Conservation (phyloP, 1,139 yeast species). For the Suhomyces kunorum region DNA sequence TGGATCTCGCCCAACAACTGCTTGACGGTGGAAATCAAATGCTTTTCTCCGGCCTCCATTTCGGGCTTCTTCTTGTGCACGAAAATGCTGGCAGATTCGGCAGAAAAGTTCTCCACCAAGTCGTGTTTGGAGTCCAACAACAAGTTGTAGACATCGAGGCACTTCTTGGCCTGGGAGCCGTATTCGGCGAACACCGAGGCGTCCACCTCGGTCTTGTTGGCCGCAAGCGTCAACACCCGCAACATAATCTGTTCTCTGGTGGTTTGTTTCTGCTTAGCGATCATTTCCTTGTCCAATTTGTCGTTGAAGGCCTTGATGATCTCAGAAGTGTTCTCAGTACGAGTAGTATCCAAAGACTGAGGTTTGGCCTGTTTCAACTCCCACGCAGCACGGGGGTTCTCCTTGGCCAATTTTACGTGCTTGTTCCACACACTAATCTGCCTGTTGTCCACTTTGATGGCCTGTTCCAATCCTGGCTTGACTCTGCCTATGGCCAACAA, state of each 20-base stretch:
- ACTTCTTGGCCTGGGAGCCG: constrained; percentile 32
- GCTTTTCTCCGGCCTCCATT: constrained; percentile 37
- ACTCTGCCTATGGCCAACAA: constrained; percentile 80
- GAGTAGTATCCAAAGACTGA: constrained; percentile 35
- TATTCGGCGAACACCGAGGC: constrained; percentile 25
- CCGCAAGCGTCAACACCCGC: constrained; percentile 34
- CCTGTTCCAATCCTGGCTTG: constrained; percentile 72
- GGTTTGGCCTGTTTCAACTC: constrained; percentile 51
- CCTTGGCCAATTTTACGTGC: constrained; percentile 59
- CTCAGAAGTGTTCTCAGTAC: constrained; percentile 6
- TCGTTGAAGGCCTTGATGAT: constrained; percentile 30
- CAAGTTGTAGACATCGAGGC: constrained; percentile 32
- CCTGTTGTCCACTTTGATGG: constrained; percentile 65
- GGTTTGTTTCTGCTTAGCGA: constrained; percentile 39
- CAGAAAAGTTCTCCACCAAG: constrained; percentile 24
- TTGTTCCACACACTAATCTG: constrained; percentile 78
- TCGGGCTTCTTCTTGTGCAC: constrained; percentile 41
- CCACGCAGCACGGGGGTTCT: constrained; percentile 62
- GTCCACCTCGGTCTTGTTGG: constrained; percentile 26
- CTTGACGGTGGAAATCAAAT: constrained; percentile 49
- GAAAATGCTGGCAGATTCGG: constrained; percentile 24
- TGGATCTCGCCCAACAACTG: constrained; percentile 58
- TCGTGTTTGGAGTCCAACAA: constrained; percentile 32
- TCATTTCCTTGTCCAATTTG: constrained; percentile 34
- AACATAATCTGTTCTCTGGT: constrained; percentile 50